Base-by-base conservation (phyloP, 2,329 filamentous ascomycete genomes). In the Trichoderma afroharzianum region DNA sequence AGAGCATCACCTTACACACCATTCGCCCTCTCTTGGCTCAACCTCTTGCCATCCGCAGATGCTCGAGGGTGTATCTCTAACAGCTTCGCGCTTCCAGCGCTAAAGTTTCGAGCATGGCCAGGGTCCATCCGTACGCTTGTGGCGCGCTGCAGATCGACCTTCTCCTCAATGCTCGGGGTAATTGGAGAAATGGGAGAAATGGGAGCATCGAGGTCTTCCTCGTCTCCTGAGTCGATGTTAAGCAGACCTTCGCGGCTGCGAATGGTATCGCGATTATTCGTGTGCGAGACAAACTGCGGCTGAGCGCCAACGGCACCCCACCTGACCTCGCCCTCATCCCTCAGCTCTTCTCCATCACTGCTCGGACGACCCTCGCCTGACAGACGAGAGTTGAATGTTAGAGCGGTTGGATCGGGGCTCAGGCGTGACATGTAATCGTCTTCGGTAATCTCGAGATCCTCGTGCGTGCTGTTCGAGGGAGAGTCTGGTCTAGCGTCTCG, bases 41-140 rank as follows among this genome's bases (percentile, higher is more conserved):
- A 80, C 77, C 78, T 80, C 77, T 82, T 85, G 55, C 80, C 82
- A 73, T 90, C 89, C 14, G 82, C 80, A 26, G 88, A 91, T 58
- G 80, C 79, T 30, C 87, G 84, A 26, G 88, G 85, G 24, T 57
- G 85, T 61, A 95, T 85, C 63, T 94, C 90, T 63, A 96, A 82
- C 66, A 95, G 81, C 80, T 89, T 92, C 12, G 92, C 92, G 77
- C 92, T 95, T 63, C 93, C 93, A 58, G 92, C 91, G 77, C 92
- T 95, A 77, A 94, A 90, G 74, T 91, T 91, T 68, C 91, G 87
- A 24, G 85, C 88, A 76, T 95, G 92, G 11, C 86, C 85, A 76
- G 85, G 88, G 71, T 88, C 88, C 63, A 92, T 84, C 73, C 91
- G 88, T 71, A 95, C 84, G 80, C 92, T 95, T 66, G 86, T 90